phyloP scores from a whole-genome alignment of 108 stramenopile genomes.

The Pseudonitzschia delicatissima region DNA sequence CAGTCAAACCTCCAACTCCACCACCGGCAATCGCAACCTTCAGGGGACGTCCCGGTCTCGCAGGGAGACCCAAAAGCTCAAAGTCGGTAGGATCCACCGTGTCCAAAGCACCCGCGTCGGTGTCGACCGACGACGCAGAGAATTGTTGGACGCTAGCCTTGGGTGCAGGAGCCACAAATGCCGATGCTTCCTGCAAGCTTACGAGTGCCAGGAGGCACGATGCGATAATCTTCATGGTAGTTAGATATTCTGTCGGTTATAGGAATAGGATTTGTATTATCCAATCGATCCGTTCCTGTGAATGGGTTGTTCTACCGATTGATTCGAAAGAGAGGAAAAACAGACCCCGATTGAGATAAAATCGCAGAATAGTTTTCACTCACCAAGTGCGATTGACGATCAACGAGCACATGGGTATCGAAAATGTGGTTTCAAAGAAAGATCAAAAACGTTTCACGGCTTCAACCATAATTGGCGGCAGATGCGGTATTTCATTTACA shows the following conservation, averaged over 20 bases:
- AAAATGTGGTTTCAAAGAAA: too few relatives aligned
- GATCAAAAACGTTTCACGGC: too few relatives aligned
- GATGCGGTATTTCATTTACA: too few relatives aligned
- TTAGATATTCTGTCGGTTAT: neutral
- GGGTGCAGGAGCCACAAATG: neutral
- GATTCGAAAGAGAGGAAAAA: too few relatives aligned
- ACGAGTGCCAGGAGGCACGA: slow-evolving; percentile 1
- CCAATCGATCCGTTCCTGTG: too few relatives aligned
- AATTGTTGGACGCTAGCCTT: neutral
- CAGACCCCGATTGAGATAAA: too few relatives aligned
- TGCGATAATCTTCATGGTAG: neutral
- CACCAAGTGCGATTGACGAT: too few relatives aligned
- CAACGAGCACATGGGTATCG: too few relatives aligned
- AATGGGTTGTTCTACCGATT: too few relatives aligned
- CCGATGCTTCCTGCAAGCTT: neutral
- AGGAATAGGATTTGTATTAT: too few relatives aligned
- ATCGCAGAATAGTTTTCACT: too few relatives aligned
- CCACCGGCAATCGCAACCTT: slow-evolving; percentile 94
- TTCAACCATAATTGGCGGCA: too few relatives aligned
- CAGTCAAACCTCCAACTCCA: slow-evolving; percentile 91
- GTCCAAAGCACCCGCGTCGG: neutral
- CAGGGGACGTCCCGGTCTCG: slow-evolving; percentile 75
- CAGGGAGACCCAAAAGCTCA: slow-evolving; percentile 66
- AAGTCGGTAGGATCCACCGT: slow-evolving; percentile 8
- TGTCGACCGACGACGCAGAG: neutral